These are phyloP conservation scores for Gaeumannomyces sp. DNA, from an alignment of 2,329 filamentous ascomycete genomes.

Conservation along the genomic window DNA sequence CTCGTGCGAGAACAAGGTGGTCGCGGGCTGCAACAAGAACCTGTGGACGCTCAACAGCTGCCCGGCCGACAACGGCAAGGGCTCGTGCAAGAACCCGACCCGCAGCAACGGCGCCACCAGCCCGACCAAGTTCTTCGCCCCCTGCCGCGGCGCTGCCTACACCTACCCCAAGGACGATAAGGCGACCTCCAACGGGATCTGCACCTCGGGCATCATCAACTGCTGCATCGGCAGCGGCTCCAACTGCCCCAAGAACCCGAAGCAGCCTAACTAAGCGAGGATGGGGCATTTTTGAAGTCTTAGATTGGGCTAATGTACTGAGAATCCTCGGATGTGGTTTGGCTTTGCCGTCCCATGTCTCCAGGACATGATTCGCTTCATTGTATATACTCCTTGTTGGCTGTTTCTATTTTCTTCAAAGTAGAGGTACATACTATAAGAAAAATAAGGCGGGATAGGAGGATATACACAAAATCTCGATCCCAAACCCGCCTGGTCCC, in stretches of 20 bases:
- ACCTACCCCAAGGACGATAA: slow-evolving; percentile 46
- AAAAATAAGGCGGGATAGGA: too few relatives aligned
- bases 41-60: slow-evolving; percentile 15
- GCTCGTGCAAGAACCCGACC: slow-evolving; percentile 18
- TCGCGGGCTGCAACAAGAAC: slow-evolving; percentile 20
- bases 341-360: background rate
- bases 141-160: slow-evolving; percentile 38
- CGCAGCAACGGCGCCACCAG: slow-evolving; percentile 17
- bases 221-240: slow-evolving; percentile 3
- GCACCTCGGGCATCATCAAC: slow-evolving; percentile 1
- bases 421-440: too few relatives aligned
- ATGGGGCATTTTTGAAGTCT: background rate
- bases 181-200: slow-evolving; percentile 41
- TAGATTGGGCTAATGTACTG: accelerated
- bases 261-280: background rate
- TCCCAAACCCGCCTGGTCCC: too few relatives aligned
- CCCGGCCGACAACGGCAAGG: slow-evolving; percentile 12
- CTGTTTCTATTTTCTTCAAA: too few relatives aligned
- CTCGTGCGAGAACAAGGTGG: slow-evolving; percentile 13
- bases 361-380: background rate
- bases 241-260: slow-evolving; percentile 2
- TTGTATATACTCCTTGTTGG: background rate
- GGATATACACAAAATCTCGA: too few relatives aligned
- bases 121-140: slow-evolving; percentile 34
- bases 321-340: background rate